Evolutionary conservation across 1,284 basidiomycete genomes (phyloP), one percentile per base, ranked within the genome.

Genomic region (Leccinum griseonigrum): DNA sequence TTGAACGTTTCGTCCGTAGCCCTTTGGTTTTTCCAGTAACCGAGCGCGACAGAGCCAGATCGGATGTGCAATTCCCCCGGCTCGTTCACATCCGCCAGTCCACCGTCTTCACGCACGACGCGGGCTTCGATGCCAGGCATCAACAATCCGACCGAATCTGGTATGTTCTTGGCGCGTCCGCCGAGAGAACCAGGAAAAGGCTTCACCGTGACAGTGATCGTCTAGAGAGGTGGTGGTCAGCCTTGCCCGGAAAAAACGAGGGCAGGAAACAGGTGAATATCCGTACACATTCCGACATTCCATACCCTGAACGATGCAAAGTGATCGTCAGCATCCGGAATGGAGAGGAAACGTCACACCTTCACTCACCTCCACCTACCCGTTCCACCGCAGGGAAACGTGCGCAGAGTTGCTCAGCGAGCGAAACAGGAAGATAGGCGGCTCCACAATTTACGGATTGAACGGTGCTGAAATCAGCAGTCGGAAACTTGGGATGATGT

Each of bases 251-350:
- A 14, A 52, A 36, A 13, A 18, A 40, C 1, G 11, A 26, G 10
- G 34, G 16, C 28, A 2, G 5, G 9, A 26, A 2, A 22, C 1
- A 46, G 11, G 43, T 46, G 32, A 53, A 50, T 58, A 57, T 29
- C 72, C 85, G 63, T 71, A 91, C 90, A 59, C 77, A 77, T 82
- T 92, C 90, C 0, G 89, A 90, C 80, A 92, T 84, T 14, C 90
- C 90, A 67, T 88, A 92, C 0, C 89, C 89, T 87, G 64, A 22
- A 7, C 5, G 11, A 32, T 18, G 9, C 29, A 52, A 46, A 22
- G 18, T 26, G 22, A 22, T 48, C 11, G 6, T 64, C 54, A 66
- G 32, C 26, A 3, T 4, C 10, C 22, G 34, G 28, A 62, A 29
- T 26, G 51, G n/a, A 43, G 51, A 31, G 22, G 29, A n/a, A n/a